Conservation (phyloP, 768 basidiomycete species). For the Boletus edulis region DNA sequence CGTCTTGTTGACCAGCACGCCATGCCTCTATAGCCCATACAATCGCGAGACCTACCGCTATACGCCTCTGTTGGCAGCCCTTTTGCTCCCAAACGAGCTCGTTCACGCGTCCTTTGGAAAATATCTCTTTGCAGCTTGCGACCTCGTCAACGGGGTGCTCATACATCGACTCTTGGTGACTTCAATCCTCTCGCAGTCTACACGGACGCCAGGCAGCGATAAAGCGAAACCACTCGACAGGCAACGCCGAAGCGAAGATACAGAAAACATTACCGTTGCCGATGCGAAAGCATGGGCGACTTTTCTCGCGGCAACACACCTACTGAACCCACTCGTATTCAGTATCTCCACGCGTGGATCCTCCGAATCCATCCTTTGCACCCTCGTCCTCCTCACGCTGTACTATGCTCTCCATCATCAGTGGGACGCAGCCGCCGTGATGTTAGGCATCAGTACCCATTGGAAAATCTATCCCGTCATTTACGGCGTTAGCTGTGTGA, state of each 20-base stretch:
- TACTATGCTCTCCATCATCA: conserved; percentile 53
- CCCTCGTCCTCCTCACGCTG: conserved; percentile 72
- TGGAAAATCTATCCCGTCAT: conserved; percentile 98
- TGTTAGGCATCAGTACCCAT: conserved; percentile 82
- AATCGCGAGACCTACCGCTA: conserved; percentile 92
- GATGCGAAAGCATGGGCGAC: conserved; percentile 39
- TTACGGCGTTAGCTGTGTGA: conserved; percentile 76
- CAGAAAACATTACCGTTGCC: neutral
- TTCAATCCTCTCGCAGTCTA: conserved; percentile 40
- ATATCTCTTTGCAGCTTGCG: conserved; percentile 80
- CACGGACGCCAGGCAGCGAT: neutral
- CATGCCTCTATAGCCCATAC: conserved; percentile 66
- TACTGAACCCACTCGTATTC: conserved; percentile 92
- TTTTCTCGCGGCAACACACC: conserved; percentile 66
- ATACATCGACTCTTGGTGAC: conserved; percentile 62
- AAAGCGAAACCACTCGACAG: conserved; percentile 4
- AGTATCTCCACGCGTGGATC: conserved; percentile 97
- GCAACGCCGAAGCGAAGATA: neutral
- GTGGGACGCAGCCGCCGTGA: conserved; percentile 66
- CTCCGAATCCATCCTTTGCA: conserved; percentile 83
- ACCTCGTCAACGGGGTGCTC: conserved; percentile 74
- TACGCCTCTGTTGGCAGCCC: conserved; percentile 84
- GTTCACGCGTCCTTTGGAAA: conserved; percentile 89
- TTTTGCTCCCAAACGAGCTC: conserved; percentile 78
- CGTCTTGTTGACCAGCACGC: conserved; percentile 1